Conservation (phyloP, 768 basidiomycete species). For the Thelephora ganbajun region DNA sequence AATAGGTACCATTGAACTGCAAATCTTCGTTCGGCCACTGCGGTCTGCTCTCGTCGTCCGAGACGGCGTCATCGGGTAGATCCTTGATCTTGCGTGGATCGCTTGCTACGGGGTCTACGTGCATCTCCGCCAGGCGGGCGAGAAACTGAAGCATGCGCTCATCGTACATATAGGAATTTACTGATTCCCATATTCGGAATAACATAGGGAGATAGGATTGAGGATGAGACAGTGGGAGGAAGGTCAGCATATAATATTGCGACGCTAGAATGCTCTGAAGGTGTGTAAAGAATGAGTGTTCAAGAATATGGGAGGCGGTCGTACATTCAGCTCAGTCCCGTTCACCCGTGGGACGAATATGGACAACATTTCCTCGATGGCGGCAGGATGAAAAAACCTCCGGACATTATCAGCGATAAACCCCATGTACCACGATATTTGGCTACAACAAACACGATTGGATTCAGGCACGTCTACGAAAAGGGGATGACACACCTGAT, state of each 20-base stretch:
- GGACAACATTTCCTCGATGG: slow-evolving; percentile 79
- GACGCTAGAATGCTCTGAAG: slow-evolving; percentile 58
- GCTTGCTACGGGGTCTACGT: slow-evolving; percentile 64
- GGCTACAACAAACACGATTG: slow-evolving; percentile 23
- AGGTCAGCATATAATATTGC: slow-evolving; percentile 77
- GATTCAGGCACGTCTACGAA: neutral
- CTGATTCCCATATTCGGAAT: slow-evolving; percentile 76
- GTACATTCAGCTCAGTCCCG: slow-evolving; percentile 57
- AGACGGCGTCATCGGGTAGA: slow-evolving; percentile 56
- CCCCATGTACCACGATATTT: slow-evolving; percentile 68
- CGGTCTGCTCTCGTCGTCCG: slow-evolving; percentile 47
- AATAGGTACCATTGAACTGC: slow-evolving; percentile 22
- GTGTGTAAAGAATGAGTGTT: neutral
- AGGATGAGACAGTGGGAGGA: slow-evolving; percentile 75
- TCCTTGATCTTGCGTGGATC: slow-evolving; percentile 55
- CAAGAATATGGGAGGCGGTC: slow-evolving; percentile 14
- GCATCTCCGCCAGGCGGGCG: slow-evolving; percentile 62
- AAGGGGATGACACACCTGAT: slow-evolving; percentile 35
- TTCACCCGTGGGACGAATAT: slow-evolving; percentile 71
- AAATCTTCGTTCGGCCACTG: slow-evolving; percentile 34
- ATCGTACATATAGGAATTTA: slow-evolving; percentile 84
- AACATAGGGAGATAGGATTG: slow-evolving; percentile 75
- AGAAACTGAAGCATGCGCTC: slow-evolving; percentile 82
- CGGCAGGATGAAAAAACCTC: slow-evolving; percentile 81
- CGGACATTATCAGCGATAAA: slow-evolving; percentile 53